Evolutionary conservation across 2,329 filamentous ascomycete genomes (phyloP), one percentile per base, ranked within the genome.

Genomic region (Trichophyton verrucosum): DNA sequence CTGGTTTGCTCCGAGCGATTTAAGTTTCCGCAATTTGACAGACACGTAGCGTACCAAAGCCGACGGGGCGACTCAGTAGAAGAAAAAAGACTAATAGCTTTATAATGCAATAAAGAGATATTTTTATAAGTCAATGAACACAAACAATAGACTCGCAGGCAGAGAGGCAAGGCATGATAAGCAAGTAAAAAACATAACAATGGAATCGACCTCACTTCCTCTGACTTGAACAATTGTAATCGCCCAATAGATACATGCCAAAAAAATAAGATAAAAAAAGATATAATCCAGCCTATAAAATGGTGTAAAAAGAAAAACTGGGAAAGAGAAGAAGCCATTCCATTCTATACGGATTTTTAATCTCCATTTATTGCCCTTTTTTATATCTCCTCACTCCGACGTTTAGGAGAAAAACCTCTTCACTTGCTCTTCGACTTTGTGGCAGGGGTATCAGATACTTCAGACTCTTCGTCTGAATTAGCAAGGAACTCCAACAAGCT

Each of bases 401-500:
- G 15, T 55, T 30, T 33, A 55, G 51, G 24, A n/a, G 33, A 42
- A 49, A 27, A 63, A 20, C 57, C 15, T 24, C 40, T 60, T 22
- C 55, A 17, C 44, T 47, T 44, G 20, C 40, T 13, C 46, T 60
- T 11, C 38, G 53, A 20, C n/a, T 55, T 55, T n/a, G 51, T 33
- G 33, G 51, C 30, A 55, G 51, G 27, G 51, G 51, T 27, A 36
- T 55, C 51, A 20, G 51, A 55, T 9, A 36, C 20, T 8, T 36
- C 51, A 5, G 51, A 55, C 20, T 55, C 51, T 22, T 75, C 74
- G 44, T 81, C 78, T 2, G 74, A 76, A 60, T 79, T 76, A 4
- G 76, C 74, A 57, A 79, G 73, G 65, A 77, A 75, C 58, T 79
- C 77, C 56, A 73, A 73, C 66, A 70, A 76, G 30, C 71, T 75